phyloP scores from a whole-genome alignment of 768 basidiomycete species.

The Cytidiella melzeri region DNA sequence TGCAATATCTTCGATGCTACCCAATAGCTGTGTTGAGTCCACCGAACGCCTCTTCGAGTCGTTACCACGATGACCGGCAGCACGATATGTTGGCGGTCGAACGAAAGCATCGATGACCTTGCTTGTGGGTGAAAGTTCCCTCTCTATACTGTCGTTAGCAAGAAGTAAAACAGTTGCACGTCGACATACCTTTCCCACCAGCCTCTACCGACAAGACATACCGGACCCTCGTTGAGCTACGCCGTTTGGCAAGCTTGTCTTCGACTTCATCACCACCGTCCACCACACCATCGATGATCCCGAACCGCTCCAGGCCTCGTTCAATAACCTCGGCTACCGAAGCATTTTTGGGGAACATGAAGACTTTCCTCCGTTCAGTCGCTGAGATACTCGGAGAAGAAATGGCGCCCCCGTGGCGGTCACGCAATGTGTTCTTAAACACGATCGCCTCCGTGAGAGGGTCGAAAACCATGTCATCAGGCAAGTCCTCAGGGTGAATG shows the following conservation, averaged over 20 bases:
- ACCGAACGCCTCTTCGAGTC: slow-evolving; percentile 80
- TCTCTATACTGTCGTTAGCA: slow-evolving; percentile 42
- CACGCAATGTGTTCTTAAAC: slow-evolving; percentile 68
- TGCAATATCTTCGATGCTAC: slow-evolving; percentile 65
- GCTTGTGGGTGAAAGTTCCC: slow-evolving; percentile 71
- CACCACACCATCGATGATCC: slow-evolving; percentile 94
- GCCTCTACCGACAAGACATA: slow-evolving; percentile 67
- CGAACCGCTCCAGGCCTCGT: slow-evolving; percentile 85
- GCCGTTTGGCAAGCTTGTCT: slow-evolving; percentile 79
- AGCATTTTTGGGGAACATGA: slow-evolving; percentile 89
- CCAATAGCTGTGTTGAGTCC: slow-evolving; percentile 70
- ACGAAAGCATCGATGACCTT: slow-evolving; percentile 81
- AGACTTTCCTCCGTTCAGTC: slow-evolving; percentile 68
- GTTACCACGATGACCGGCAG: slow-evolving; percentile 51
- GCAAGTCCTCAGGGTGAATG: slow-evolving; percentile 86
- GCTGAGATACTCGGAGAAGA: slow-evolving; percentile 51
- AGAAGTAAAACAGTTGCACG: background rate
- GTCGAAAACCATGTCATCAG: slow-evolving; percentile 94
- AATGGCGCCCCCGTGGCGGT: slow-evolving; percentile 38
- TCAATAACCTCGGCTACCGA: slow-evolving; percentile 98
- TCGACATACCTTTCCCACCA: slow-evolving; percentile 56
- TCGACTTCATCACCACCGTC: slow-evolving; percentile 98
- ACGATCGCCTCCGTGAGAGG: slow-evolving; percentile 90
- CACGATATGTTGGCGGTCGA: slow-evolving; percentile 64
- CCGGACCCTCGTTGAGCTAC: slow-evolving; percentile 71